Base-by-base conservation (phyloP, 2,329 filamentous ascomycete genomes). In the Monosporascus cannonballus region DNA sequence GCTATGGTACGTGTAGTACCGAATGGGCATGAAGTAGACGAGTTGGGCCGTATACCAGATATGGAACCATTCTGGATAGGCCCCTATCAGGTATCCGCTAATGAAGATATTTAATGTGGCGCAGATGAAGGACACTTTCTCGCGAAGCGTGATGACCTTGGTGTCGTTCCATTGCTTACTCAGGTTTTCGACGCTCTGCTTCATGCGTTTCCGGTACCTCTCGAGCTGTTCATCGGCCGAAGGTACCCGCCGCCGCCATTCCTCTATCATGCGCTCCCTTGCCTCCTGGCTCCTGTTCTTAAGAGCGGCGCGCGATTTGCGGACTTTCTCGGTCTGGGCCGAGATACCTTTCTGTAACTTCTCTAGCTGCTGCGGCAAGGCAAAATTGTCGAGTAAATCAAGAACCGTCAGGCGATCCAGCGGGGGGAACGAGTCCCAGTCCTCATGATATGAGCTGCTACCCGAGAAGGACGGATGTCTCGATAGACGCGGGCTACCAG, bases 41-140 rank as follows among this genome's bases (percentile, higher is more conserved):
- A 96, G 79, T 71, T 96, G 92, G 3, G 71, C 79, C 7, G 89
- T 92, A 70, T 96, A 99, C 94, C 94, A 99, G 60, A 87, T 74
- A 61, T 96, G 93, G 70, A 97, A 96, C 69, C 84, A 87, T 62
- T 96, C 78, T 1, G 94, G 91, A 62, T 79, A 86, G 30, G 84
- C 90, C 55, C 94, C 94, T 50, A 99, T 88, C 47, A 99, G 76
- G 69, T 96, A 97, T 53, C 93, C 94, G 60, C 90, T 96, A 67
- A 97, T 85, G 72, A 99, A 96, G 69, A 99, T 94, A 73, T 99
- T 99, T 74, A 96, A 83, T 60, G 96, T 92, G 63, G 91, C 94
- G 55, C 85, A 93, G 57, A 99, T 96, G 71, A 99, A 99, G 6
- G 93, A 92, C 48, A 95, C 76, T 78, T 99, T 99, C 74, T 99